Evolutionary conservation across 2,329 filamentous ascomycete species (phyloP).

Genomic region (Chrysoporthe cubensis): DNA sequence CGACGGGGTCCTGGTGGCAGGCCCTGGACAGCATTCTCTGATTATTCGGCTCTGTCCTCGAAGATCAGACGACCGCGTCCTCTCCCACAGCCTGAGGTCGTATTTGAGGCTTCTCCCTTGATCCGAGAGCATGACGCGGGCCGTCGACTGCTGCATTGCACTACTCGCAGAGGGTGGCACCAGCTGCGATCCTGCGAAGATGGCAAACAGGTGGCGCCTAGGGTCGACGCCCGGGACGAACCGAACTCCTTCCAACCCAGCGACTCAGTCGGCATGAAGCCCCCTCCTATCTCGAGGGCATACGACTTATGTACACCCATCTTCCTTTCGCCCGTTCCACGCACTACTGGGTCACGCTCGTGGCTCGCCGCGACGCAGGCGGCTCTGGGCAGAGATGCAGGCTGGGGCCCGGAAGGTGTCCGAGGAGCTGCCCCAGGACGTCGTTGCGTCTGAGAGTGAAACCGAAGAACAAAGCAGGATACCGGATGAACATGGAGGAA

Average conservation of each 20-base stretch:
- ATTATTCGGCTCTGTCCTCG: not conserved
- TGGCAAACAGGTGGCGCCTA: not conserved
- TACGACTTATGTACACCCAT: slow-evolving; percentile 1
- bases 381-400: too few species aligned
- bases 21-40: not conserved
- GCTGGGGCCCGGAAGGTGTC: too few species aligned
- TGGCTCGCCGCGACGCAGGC: too few species aligned
- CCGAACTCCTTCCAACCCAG: not conserved
- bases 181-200: not conserved
- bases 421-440: too few species aligned
- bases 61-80: not conserved
- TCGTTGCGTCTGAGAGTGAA: too few species aligned
- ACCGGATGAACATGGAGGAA: too few species aligned
- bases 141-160: slow-evolving; percentile 16
- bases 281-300: slow-evolving; percentile 4
- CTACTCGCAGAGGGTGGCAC: not conserved
- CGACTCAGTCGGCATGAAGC: not conserved
- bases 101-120: slow-evolving; percentile 10
- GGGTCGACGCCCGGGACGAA: not conserved
- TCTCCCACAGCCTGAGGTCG: not conserved
- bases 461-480: too few species aligned
- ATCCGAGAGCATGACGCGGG: not conserved
- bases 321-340: slow-evolving; percentile 1
- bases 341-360: too few species aligned
- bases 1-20: not conserved